A percentile compares a stretch with the other conserved stretches of the same genome.
phyloP scores from a whole-genome alignment of 768 basidiomycete genomes.

The Tylopilus balloui region DNA sequence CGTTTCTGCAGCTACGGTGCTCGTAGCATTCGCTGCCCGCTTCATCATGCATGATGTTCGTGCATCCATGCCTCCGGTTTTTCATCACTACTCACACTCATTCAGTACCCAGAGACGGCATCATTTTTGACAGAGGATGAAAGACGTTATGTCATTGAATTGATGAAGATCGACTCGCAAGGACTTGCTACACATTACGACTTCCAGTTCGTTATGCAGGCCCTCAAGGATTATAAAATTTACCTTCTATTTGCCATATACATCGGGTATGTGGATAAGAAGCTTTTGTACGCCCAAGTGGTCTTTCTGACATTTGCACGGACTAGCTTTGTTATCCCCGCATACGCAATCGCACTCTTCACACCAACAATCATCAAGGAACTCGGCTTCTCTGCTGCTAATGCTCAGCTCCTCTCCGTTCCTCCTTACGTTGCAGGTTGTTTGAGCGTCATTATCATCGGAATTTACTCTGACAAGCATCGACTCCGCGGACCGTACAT shows the following conservation, averaged over 20 bases:
- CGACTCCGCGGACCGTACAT: constrained; percentile 45
- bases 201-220: constrained; percentile 44
- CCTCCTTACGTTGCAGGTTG: constrained; percentile 45
- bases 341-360: constrained; percentile 44
- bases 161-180: constrained; percentile 41
- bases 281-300: not conserved
- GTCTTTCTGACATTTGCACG: constrained; percentile 1
- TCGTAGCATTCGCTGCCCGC: constrained; percentile 23
- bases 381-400: constrained; percentile 46
- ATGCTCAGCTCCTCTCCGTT: constrained; percentile 44
- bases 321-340: constrained; percentile 39
- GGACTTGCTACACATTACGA: constrained; percentile 43
- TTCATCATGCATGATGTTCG: constrained; percentile 52
- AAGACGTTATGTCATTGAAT: constrained; percentile 33
- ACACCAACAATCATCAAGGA: constrained; percentile 44
- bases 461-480: constrained; percentile 40
- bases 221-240: constrained; percentile 42
- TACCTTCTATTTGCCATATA: constrained; percentile 32
- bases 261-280: constrained; percentile 30
- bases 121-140: constrained; percentile 36
- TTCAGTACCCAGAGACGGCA: constrained; percentile 11
- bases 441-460: constrained; percentile 35
- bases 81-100: not conserved
- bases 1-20: constrained; percentile 6
- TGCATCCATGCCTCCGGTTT: not conserved